Conservation (phyloP, 1,284 basidiomycete species). For the Malassezia vespertilionis region DNA sequence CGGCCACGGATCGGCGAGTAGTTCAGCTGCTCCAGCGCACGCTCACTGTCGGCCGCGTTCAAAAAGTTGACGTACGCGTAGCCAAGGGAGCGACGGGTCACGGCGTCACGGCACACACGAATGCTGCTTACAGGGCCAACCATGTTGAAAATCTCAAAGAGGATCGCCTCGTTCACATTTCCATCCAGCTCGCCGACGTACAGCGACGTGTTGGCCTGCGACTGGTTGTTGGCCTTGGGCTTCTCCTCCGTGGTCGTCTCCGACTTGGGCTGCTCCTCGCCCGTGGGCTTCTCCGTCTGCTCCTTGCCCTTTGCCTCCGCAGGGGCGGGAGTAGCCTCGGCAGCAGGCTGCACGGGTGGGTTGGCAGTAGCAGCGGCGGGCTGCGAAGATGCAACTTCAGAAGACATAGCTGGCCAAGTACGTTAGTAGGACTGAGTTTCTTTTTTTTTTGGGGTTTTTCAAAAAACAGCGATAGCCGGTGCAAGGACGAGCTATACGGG, state of each 20-base stretch:
- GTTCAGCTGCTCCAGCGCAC: conserved; percentile 97
- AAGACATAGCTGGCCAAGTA: no score
- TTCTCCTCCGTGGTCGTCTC: conserved; percentile 6
- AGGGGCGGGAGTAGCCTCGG: conserved; percentile 4
- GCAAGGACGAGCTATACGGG: background rate
- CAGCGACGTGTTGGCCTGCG: conserved; percentile 58
- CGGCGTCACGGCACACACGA: conserved; percentile 98
- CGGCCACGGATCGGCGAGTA: conserved; percentile 97
- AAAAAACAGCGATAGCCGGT: background rate
- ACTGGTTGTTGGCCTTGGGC: conserved; percentile 5
- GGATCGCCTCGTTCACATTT: conserved; percentile 95
- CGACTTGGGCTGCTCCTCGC: background rate
- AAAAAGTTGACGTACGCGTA: conserved; percentile 99
- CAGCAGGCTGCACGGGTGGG: conserved; percentile 7
- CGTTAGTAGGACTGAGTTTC: background rate
- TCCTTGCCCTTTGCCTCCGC: background rate
- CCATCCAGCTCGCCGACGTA: conserved; percentile 99
- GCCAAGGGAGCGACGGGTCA: conserved; percentile 96
- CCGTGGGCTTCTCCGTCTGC: conserved; percentile 4
- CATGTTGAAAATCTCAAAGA: conserved; percentile 99
- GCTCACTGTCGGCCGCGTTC: conserved; percentile 92
- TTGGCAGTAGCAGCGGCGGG: conserved; percentile 16
- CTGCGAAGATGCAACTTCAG: conserved; percentile 18
- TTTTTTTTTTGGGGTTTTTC: conserved; percentile 16
- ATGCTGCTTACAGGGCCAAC: conserved; percentile 98